Evolutionary conservation across 169 alveolate genomes (phyloP).

Genomic region (Prorocentrum cordatum): DNA sequence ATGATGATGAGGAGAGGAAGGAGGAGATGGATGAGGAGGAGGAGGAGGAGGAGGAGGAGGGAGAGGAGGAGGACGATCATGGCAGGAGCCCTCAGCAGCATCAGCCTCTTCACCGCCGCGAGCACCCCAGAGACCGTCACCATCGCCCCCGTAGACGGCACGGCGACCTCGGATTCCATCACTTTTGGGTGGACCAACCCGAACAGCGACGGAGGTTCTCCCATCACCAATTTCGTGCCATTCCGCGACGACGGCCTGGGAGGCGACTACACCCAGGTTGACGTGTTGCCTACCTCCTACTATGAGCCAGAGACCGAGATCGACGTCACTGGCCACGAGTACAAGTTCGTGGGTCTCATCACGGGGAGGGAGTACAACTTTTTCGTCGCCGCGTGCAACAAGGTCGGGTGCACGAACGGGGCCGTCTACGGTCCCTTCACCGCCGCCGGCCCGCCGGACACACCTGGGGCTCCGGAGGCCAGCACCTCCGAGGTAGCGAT

Average conservation of each 20-base stretch:
- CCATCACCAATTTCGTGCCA: slow-evolving; percentile 52
- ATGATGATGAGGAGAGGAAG: too few species aligned
- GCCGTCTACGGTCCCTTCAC: slow-evolving; percentile 27
- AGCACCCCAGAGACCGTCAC: slow-evolving; percentile 23
- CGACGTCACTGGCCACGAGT: slow-evolving; percentile 41
- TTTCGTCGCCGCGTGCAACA: slow-evolving; percentile 61
- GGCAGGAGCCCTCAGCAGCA: slow-evolving; percentile 23
- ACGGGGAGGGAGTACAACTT: slow-evolving; percentile 63
- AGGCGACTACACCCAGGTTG: slow-evolving; percentile 54
- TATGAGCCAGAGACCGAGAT: slow-evolving; percentile 7
- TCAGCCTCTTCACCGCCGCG: slow-evolving; percentile 28
- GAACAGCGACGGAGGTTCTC: slow-evolving; percentile 13
- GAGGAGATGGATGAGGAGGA: too few species aligned
- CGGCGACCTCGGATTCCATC: not conserved
- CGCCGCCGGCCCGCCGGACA: slow-evolving; percentile 35
- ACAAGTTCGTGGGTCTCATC: slow-evolving; percentile 26
- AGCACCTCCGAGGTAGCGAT: slow-evolving; percentile 9
- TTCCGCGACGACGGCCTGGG: slow-evolving; percentile 70
- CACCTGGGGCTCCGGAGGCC: slow-evolving; percentile 43
- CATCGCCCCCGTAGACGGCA: not conserved
- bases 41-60: too few species aligned
- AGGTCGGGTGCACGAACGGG: slow-evolving; percentile 47
- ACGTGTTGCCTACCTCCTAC: slow-evolving; percentile 39
- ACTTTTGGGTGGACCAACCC: slow-evolving; percentile 32
- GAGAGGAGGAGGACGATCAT: too few species aligned